These are phyloP conservation scores for Smithsoniella earleae DNA, from an alignment of 163 green algal genomes.

Conservation along the genomic window DNA sequence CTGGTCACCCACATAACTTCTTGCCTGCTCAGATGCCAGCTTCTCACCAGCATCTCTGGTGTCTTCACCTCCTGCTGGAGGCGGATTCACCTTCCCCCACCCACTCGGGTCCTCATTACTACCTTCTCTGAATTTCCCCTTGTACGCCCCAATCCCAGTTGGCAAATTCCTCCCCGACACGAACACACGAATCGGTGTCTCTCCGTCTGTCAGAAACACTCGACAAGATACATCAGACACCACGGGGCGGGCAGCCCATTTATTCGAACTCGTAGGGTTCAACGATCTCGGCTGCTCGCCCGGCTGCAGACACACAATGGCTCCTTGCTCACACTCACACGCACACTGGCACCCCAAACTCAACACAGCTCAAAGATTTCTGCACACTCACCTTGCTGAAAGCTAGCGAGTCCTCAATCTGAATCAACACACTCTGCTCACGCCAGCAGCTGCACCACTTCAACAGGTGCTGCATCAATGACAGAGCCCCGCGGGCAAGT, in stretches of 20 bases:
- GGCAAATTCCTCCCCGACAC: too few species aligned
- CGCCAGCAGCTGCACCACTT: conserved; percentile 31
- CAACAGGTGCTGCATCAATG: background rate
- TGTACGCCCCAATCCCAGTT: too few species aligned
- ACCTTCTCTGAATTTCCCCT: too few species aligned
- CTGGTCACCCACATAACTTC: too few species aligned
- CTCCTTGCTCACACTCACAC: background rate
- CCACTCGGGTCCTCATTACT: too few species aligned
- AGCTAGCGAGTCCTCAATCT: conserved; percentile 3
- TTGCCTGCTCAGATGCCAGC: too few species aligned
- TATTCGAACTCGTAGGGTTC: too few species aligned
- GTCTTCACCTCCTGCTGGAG: too few species aligned
- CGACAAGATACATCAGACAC: too few species aligned
- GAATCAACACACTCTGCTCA: conserved; percentile 2
- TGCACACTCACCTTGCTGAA: background rate
- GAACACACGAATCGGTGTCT: conserved; percentile 2
- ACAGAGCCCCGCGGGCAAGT: background rate
- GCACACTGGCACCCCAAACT: background rate
- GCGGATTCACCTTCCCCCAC: too few species aligned
- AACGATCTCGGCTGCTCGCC: background rate
- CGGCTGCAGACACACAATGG: conserved; percentile 6
- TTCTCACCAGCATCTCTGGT: too few species aligned
- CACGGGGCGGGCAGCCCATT: too few species aligned
- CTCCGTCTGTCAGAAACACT: conserved; percentile 7
- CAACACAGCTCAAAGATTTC: background rate